A percentile compares a stretch with the other conserved stretches of the same genome.
These are phyloP conservation scores for Rutstroemia sydowiana DNA, from an alignment of 2,329 filamentous ascomycete species.

Conservation along the genomic window DNA sequence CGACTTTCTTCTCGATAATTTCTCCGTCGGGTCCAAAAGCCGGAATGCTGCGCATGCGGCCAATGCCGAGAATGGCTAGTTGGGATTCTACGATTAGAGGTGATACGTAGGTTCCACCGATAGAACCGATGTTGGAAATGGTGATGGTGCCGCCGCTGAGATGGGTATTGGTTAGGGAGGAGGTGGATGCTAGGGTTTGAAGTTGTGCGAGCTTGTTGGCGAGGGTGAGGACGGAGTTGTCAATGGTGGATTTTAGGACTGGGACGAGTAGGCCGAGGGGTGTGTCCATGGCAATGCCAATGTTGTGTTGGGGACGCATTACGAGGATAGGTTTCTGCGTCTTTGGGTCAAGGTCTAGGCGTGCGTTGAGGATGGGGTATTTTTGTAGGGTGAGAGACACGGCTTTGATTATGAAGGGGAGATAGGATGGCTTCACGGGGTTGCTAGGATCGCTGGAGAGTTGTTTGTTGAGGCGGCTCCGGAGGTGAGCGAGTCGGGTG, in stretches of 20 bases:
- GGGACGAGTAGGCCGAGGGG: slow-evolving; percentile 83
- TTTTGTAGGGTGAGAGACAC: slow-evolving; percentile 76
- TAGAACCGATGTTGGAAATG: slow-evolving; percentile 91
- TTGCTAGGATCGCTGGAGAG: slow-evolving; percentile 35
- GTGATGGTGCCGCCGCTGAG: slow-evolving; percentile 86
- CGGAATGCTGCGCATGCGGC: slow-evolving; percentile 71
- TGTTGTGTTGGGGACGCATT: slow-evolving; percentile 81
- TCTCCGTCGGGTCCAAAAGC: slow-evolving; percentile 54
- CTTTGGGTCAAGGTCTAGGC: slow-evolving; percentile 55
- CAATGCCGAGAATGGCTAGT: slow-evolving; percentile 86
- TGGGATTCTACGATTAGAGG: slow-evolving; percentile 88
- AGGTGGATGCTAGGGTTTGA: slow-evolving; percentile 63
- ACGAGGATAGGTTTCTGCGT: slow-evolving; percentile 64
- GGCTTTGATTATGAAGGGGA: slow-evolving; percentile 94
- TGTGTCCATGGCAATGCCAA: slow-evolving; percentile 93
- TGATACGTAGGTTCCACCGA: slow-evolving; percentile 85
- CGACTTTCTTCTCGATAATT: slow-evolving; percentile 69
- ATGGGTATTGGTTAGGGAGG: slow-evolving; percentile 68
- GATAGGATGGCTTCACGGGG: slow-evolving; percentile 69
- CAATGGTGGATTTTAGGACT: slow-evolving; percentile 77
- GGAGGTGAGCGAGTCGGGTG: slow-evolving; percentile 63
- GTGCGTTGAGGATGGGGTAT: slow-evolving; percentile 81
- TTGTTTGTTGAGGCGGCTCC: slow-evolving; percentile 65
- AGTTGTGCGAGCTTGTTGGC: slow-evolving; percentile 69
- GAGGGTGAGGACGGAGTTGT: slow-evolving; percentile 69